A percentile compares a stretch with the other conserved stretches of the same genome.
These are phyloP conservation scores for Glycine soja DNA, from an alignment of 306 rosid genomes.

Conservation along the genomic window DNA sequence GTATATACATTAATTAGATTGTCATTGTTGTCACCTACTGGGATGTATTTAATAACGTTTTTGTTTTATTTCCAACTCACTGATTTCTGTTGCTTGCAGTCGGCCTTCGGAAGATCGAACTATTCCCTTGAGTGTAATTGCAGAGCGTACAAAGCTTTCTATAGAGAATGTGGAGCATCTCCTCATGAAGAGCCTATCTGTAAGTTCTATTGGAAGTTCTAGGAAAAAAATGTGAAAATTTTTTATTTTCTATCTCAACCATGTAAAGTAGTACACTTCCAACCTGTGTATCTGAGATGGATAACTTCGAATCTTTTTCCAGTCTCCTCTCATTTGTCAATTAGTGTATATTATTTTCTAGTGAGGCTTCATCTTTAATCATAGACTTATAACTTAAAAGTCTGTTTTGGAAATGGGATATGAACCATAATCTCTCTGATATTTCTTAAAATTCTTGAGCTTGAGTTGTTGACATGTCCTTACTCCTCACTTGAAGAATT, in stretches of 20 bases:
- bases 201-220: conserved; percentile 57
- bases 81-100: conserved; percentile 62
- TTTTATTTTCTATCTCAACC: conserved; percentile 31
- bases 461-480: conserved; percentile 22
- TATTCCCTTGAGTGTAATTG: conserved; percentile 87
- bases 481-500: neutral
- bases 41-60: neutral
- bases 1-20: conserved; percentile 33
- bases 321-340: neutral
- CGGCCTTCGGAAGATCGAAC: conserved; percentile 98
- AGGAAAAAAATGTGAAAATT: neutral
- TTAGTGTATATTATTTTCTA: conserved; percentile 2
- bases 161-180: conserved; percentile 98
- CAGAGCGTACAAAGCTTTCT: conserved; percentile 94
- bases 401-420: neutral
- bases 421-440: neutral
- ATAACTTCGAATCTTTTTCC: neutral
- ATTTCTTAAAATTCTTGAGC: conserved; percentile 13
- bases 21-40: conserved; percentile 2
- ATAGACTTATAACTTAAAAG: neutral
- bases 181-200: conserved; percentile 97
- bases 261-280: neutral
- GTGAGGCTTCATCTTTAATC: neutral
- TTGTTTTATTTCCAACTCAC: neutral
- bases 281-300: neutral